phyloP scores from a whole-genome alignment of 495 filamentous ascomycete species.

The Glutinoglossum americanum region DNA sequence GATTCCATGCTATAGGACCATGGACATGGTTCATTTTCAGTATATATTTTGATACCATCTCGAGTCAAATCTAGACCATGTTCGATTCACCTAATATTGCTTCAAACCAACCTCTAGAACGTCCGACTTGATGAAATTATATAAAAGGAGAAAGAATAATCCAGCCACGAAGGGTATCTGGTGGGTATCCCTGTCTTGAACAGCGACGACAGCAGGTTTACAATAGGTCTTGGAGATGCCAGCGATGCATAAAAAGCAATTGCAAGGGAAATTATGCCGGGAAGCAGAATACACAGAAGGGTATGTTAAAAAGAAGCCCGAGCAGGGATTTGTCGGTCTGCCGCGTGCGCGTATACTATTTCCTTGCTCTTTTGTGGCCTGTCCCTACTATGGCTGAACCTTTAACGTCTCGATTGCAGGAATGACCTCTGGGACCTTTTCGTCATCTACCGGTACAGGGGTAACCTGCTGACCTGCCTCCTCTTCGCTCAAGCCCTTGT shows the following conservation, averaged over 20 bases:
- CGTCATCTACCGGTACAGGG: neutral
- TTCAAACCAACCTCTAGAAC: neutral
- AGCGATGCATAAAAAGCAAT: neutral
- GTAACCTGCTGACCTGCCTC: neutral
- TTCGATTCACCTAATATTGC: neutral
- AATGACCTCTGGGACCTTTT: neutral
- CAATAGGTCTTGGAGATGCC: too few relatives aligned
- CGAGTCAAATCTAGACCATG: neutral
- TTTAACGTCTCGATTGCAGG: neutral
- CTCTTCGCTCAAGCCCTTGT: constrained; percentile 15
- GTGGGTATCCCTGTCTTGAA: neutral
- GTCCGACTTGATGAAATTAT: neutral
- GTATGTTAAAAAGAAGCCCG: too few relatives aligned
- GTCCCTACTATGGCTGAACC: neutral
- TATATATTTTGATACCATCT: neutral
- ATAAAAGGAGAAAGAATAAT: neutral
- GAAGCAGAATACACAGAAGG: too few relatives aligned
- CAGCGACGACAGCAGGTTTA: too few relatives aligned
- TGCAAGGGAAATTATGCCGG: too few relatives aligned
- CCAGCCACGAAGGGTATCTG: too few relatives aligned
- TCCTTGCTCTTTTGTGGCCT: neutral
- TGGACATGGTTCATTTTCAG: neutral
- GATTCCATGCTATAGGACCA: too few relatives aligned
- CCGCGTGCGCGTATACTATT: neutral
- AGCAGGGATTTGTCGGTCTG: too few relatives aligned